phyloP scores from a whole-genome alignment of 805 yeast species.

The Wickerhamiella vanderwaltii region DNA sequence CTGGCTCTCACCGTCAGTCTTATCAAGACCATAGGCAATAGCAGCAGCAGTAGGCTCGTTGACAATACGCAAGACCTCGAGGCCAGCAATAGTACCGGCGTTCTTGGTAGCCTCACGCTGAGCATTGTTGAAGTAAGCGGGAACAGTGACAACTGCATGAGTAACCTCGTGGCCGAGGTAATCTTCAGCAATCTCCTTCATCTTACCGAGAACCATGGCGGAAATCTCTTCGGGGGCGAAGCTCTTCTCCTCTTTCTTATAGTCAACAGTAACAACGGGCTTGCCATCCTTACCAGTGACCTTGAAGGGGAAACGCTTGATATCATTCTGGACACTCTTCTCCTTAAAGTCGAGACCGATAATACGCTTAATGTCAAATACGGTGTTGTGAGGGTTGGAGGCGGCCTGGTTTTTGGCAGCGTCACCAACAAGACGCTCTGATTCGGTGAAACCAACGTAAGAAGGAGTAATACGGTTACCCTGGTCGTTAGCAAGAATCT shows the following conservation, averaged over 20 bases:
- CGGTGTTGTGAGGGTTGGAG: constrained; percentile 71
- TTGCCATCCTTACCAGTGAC: constrained; percentile 61
- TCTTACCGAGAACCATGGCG: constrained; percentile 81
- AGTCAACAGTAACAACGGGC: constrained; percentile 70
- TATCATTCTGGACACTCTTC: constrained; percentile 64
- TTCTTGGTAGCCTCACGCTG: constrained; percentile 92
- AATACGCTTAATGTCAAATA: constrained; percentile 83
- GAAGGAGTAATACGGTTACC: constrained; percentile 97
- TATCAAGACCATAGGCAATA: constrained; percentile 87
- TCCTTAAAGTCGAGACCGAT: constrained; percentile 76
- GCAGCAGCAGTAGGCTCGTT: constrained; percentile 98
- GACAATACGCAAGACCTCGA: constrained; percentile 76
- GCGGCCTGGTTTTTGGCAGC: constrained; percentile 96
- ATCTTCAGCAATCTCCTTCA: constrained; percentile 88
- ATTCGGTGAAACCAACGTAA: constrained; percentile 82
- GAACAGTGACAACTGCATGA: constrained; percentile 86
- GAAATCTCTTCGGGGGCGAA: constrained; percentile 91
- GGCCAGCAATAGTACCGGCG: constrained; percentile 86
- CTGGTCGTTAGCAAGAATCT: constrained; percentile 88
- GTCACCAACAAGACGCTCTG: constrained; percentile 88
- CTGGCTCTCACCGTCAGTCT: constrained; percentile 68
- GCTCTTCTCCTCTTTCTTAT: constrained; percentile 57
- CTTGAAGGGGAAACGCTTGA: constrained; percentile 70
- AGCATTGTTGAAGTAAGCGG: constrained; percentile 88
- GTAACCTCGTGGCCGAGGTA: constrained; percentile 74